Percentiles rank a stretch among this genome's conserved stretches.
These are phyloP conservation scores for Rhizopus delemar DNA, from an alignment of 371 early-diverging fungal species.

Conservation along the genomic window DNA sequence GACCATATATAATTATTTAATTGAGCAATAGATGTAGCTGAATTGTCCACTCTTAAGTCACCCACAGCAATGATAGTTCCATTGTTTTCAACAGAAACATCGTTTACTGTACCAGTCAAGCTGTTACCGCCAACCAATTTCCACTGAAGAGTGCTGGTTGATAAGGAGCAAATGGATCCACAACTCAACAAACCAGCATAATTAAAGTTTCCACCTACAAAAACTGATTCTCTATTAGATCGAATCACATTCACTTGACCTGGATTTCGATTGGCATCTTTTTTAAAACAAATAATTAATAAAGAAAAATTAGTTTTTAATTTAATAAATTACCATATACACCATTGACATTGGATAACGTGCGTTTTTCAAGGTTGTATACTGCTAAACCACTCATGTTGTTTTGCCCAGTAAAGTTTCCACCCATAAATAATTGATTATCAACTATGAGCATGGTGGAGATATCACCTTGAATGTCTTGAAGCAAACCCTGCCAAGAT, in stretches of 20 bases:
- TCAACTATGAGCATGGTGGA: conserved; percentile 22
- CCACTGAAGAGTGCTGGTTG: conserved; percentile 37
- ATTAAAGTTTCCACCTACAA: conserved; percentile 58
- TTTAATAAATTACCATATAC: conserved; percentile 23
- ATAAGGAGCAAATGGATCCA: conserved; percentile 42
- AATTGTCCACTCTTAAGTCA: conserved; percentile 20
- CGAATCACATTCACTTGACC: conserved; percentile 45
- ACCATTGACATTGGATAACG: conserved; percentile 20
- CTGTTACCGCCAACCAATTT: conserved; percentile 27
- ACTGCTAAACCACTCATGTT: conserved; percentile 34
- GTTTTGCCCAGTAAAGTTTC: conserved; percentile 27
- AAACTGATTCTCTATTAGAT: conserved; percentile 39
- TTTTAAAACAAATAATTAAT: conserved; percentile 2
- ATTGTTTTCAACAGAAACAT: conserved; percentile 9
- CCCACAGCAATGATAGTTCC: conserved; percentile 33
- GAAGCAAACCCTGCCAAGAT: conserved; percentile 28
- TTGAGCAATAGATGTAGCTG: not conserved
- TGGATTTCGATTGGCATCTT: conserved; percentile 22
- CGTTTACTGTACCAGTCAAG: conserved; percentile 10
- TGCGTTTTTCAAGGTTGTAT: conserved; percentile 25
- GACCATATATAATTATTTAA: conserved; percentile 11
- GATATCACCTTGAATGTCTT: conserved; percentile 32
- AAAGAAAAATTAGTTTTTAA: conserved; percentile 1
- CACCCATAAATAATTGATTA: conserved; percentile 35
- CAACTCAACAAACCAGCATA: conserved; percentile 41